A percentile compares a stretch with the other conserved stretches of the same genome.
phyloP scores from a whole-genome alignment of 495 filamentous ascomycete genomes.

The Talaromyces proteolyticus region DNA sequence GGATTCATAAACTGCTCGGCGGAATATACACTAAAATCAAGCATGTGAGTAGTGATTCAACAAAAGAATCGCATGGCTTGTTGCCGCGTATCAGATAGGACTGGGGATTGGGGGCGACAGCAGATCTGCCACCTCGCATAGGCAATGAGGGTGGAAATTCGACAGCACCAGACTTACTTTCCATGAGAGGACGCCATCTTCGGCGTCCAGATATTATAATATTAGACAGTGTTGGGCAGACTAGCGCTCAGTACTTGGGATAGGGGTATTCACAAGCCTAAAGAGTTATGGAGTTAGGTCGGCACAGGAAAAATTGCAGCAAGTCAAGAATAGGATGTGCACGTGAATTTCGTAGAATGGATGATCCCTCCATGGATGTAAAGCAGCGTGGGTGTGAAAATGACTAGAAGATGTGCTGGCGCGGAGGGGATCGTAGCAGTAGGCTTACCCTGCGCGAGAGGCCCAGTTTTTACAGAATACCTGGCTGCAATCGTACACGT shows the following conservation, averaged over 20 bases:
- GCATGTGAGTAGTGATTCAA: no score
- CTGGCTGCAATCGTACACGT: no score
- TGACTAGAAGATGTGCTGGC: no score
- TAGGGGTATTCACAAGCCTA: slow-evolving; percentile 1
- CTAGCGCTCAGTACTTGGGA: background rate
- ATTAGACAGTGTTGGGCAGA: background rate
- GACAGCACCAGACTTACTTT: slow-evolving; percentile 36
- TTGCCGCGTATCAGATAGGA: background rate
- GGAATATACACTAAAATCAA: slow-evolving; percentile 54
- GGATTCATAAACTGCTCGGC: slow-evolving; percentile 90
- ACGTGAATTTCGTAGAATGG: no score
- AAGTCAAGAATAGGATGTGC: no score
- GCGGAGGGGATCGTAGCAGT: no score
- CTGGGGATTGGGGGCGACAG: no score
- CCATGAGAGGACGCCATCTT: slow-evolving; percentile 27
- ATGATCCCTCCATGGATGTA: no score
- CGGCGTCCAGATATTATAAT: background rate
- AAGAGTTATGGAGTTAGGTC: background rate
- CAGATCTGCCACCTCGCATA: no score
- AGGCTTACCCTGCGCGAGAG: no score
- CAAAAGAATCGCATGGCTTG: background rate
- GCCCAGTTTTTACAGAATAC: no score
- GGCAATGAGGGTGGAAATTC: background rate
- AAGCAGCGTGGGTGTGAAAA: no score
- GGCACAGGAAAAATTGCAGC: background rate